Conservation (phyloP, 495 filamentous ascomycete species). For the Choiromyces venosus region DNA sequence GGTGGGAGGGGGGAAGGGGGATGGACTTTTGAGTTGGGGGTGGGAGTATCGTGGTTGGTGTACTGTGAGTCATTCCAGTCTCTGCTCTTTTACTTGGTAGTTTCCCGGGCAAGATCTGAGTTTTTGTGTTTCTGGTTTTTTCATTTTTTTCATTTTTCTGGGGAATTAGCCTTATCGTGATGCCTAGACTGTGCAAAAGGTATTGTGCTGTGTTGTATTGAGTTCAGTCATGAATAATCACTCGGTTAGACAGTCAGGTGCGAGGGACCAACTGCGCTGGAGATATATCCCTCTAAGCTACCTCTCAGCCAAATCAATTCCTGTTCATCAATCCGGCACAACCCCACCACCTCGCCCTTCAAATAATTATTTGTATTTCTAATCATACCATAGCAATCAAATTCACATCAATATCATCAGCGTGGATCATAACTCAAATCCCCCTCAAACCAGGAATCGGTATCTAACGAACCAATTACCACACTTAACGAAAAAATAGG, state of each 20-base stretch:
- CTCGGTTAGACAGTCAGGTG: background rate
- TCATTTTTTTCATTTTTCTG: background rate
- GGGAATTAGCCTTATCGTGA: background rate
- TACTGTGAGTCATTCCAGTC: too few species aligned
- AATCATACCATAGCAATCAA: background rate
- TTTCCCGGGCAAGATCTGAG: background rate
- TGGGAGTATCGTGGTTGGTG: too few species aligned
- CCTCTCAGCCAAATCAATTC: background rate
- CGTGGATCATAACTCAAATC: background rate
- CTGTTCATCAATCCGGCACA: background rate
- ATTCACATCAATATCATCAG: background rate
- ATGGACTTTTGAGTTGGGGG: too few species aligned
- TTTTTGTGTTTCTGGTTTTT: too few species aligned
- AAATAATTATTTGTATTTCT: background rate
- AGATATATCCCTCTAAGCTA: background rate
- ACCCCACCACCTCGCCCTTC: background rate
- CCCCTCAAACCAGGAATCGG: background rate
- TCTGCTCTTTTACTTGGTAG: background rate
- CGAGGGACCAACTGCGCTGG: background rate
- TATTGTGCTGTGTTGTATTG: background rate
- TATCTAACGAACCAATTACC: background rate
- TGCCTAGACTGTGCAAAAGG: background rate
- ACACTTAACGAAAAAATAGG: background rate
- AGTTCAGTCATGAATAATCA: background rate
- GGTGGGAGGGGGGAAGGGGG: too few species aligned